Conservation (phyloP, 2,329 filamentous ascomycete species). For the Chalaropsis thielavioides region DNA sequence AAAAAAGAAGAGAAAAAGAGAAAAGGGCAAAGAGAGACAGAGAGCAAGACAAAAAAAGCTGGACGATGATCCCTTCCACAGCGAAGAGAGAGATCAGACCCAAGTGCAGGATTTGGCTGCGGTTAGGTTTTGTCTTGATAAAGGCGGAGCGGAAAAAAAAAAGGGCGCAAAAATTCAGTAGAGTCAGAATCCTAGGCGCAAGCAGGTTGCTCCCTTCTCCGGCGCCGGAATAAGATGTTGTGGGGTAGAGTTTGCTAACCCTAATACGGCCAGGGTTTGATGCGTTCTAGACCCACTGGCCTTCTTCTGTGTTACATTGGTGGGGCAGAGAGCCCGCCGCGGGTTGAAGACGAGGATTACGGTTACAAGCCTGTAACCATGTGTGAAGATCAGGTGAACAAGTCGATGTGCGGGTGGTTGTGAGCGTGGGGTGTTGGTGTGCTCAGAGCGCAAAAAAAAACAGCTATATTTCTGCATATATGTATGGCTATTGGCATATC, state of each 20-base stretch:
- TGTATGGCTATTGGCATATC: background rate
- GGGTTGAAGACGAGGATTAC: background rate
- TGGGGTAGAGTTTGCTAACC: background rate
- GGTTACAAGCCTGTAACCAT: background rate
- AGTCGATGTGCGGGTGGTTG: background rate
- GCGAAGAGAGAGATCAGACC: slow-evolving; percentile 8
- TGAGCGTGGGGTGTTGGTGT: background rate
- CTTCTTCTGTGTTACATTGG: background rate
- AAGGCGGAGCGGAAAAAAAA: slow-evolving; percentile 12
- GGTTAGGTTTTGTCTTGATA: slow-evolving; percentile 10
- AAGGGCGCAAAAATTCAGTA: slow-evolving; percentile 3
- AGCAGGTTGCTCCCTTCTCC: background rate
- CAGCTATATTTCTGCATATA: background rate
- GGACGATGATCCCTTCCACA: background rate
- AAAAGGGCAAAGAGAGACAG: background rate
- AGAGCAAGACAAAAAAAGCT: background rate
- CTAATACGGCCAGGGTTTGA: background rate
- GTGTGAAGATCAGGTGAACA: background rate
- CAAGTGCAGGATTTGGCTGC: background rate
- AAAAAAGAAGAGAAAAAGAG: slow-evolving; percentile 8
- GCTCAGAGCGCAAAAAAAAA: background rate
- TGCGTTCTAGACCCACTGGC: background rate
- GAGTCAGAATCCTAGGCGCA: slow-evolving; percentile 3
- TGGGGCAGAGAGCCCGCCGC: background rate
- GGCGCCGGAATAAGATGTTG: slow-evolving; percentile 2